Percentiles rank a stretch among this genome's conserved stretches.
phyloP scores from a whole-genome alignment of 2,329 filamentous ascomycete genomes.

The Exophiala sp. region DNA sequence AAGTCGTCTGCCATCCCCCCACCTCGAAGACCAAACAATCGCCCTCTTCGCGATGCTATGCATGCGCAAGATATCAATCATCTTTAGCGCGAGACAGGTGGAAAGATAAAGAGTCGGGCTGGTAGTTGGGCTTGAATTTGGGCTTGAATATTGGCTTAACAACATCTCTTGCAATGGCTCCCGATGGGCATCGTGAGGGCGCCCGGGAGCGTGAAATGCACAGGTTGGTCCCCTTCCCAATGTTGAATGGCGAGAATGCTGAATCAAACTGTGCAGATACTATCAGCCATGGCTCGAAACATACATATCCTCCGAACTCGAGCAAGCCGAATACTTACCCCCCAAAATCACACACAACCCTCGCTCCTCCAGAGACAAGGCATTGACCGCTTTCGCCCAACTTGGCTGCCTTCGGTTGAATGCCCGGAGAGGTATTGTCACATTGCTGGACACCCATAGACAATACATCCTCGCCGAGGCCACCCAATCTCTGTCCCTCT shows the following conservation, averaged over 20 bases:
- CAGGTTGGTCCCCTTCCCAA: constrained; percentile 6
- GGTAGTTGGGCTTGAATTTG: not conserved
- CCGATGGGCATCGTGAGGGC: constrained; percentile 20
- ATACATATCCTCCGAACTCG: constrained; percentile 26
- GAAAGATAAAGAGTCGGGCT: not conserved
- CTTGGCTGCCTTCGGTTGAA: constrained; percentile 45
- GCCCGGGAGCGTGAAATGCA: constrained; percentile 26
- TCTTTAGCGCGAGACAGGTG: not conserved
- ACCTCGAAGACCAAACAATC: not conserved
- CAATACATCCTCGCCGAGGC: constrained; percentile 54
- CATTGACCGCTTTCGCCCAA: constrained; percentile 51
- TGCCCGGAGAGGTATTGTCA: constrained; percentile 46
- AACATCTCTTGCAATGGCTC: constrained; percentile 12
- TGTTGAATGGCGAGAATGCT: not conserved
- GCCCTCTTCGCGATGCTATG: not conserved
- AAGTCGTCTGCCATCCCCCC: too few relatives aligned
- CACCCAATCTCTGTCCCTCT: constrained; percentile 41
- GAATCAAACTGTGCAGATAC: constrained; percentile 6
- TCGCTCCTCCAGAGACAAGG: constrained; percentile 32
- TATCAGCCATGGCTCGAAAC: constrained; percentile 28
- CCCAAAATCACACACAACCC: constrained; percentile 24
- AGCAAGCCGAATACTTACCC: constrained; percentile 7
- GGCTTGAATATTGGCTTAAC: not conserved
- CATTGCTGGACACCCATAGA: constrained; percentile 48
- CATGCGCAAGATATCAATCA: not conserved